Base-by-base conservation (phyloP, 805 yeast genomes). In the Yarrowia bubula region DNA sequence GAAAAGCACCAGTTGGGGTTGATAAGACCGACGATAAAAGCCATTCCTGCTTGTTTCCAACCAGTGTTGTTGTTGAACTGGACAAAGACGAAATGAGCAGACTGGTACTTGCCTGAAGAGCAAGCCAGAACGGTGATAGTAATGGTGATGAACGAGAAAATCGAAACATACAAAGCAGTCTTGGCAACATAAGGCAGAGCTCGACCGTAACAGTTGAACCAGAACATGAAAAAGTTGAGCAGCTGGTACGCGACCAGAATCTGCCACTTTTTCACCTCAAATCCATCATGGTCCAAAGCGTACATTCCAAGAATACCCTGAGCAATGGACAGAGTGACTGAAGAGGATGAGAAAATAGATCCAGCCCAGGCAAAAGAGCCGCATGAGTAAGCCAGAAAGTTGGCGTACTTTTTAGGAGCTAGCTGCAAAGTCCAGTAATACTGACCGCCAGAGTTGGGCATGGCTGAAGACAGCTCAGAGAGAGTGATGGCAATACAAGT, bases 1-100 rank as follows among this genome's bases (percentile, higher is more conserved):
- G 85, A 80, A 76, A 86, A 86, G 9, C 87, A 83, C 89, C 89
- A 87, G 65, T 84, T 83, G 6, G 90, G 88, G 71, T 86, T 86
- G 69, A 86, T 82, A 55, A 86, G 74, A n/a, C 91, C 90, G n/a
- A 85, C 83, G 65, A 86, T 80, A 71, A 86, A 84, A 0, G 89
- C 87, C 73, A 86, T 80, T 33, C 83, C 89, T 1, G 82, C 69
- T 2, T 82, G 77, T 9, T 77, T 69, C 88, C 89, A 86, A 43
- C 90, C 90, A 0, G 89, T 84, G 35, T 76, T 80, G 71, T 84
- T 84, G 38, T 79, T 73, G 67, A 84, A 85, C 18, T 79, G 77
- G 4, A 75, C 79, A 73, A 86, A 86, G 22, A 86, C 88, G 68
- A 81, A 84, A 5, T 72, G 65, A 0, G 88, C 80, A 10, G 77